A percentile compares a stretch with the other conserved stretches of the same genome.
Evolutionary conservation across 805 yeast genomes (phyloP).

Genomic region (Saccharomycopsis olivae): DNA sequence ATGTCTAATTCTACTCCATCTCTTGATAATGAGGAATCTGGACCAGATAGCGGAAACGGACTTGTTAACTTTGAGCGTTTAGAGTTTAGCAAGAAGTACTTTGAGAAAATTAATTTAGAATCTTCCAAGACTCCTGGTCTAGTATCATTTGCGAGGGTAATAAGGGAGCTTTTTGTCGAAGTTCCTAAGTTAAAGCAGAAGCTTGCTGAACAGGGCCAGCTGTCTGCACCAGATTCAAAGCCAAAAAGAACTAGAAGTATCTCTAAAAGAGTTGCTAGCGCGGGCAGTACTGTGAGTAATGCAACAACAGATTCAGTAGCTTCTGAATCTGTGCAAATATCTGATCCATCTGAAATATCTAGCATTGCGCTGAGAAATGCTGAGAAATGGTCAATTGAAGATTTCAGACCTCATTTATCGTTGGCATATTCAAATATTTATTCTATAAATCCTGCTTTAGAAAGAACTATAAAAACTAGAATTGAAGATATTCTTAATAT

Average conservation of each 20-base stretch:
- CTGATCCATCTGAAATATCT: conserved; percentile 3
- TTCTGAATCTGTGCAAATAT: not conserved
- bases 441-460: conserved; percentile 49
- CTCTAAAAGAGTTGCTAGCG: not conserved
- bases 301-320: too few species aligned
- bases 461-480: conserved; percentile 52
- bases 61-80: conserved; percentile 10
- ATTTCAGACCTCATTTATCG: conserved; percentile 65
- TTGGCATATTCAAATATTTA: conserved; percentile 53
- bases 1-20: too few species aligned
- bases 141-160: conserved; percentile 23
- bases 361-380: conserved; percentile 33
- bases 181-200: conserved; percentile 4
- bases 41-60: not conserved
- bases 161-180: conserved; percentile 22
- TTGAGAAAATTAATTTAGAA: conserved; percentile 25
- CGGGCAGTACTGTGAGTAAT: not conserved
- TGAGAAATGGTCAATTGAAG: conserved; percentile 42
- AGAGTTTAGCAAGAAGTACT: conserved; percentile 15
- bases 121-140: conserved; percentile 31
- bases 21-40: not conserved
- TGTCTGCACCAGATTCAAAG: not conserved
- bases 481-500: conserved; percentile 54
- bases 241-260: not conserved
- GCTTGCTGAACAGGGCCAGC: not conserved